These are phyloP conservation scores for Plectranthus barbatus DNA, from an alignment of 257 asterid genomes.

Conservation along the genomic window DNA sequence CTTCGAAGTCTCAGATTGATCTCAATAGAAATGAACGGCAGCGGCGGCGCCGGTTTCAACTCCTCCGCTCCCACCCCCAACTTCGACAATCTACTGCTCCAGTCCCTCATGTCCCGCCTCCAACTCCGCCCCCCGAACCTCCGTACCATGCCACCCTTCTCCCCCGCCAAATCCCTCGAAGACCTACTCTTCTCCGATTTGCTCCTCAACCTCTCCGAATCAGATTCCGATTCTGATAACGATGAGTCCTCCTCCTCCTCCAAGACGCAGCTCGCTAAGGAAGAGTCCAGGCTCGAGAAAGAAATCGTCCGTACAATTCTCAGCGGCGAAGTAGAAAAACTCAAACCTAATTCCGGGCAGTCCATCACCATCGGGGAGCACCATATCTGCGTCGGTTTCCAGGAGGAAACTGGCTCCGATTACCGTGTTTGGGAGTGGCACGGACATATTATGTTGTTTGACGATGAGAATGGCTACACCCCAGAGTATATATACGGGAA, in stretches of 20 bases:
- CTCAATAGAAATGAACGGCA: constrained; percentile 24
- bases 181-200: constrained; percentile 74
- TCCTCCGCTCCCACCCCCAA: constrained; percentile 49
- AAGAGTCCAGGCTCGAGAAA: constrained; percentile 79
- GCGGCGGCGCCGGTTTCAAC: constrained; percentile 34
- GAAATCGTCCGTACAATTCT: constrained; percentile 67
- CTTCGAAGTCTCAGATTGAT: constrained; percentile 1
- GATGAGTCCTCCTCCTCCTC: constrained; percentile 36
- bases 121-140: constrained; percentile 43
- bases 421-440: constrained; percentile 99
- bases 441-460: constrained; percentile 85
- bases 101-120: constrained; percentile 76
- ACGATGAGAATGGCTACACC: constrained; percentile 80
- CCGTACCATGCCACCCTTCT: constrained; percentile 32
- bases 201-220: constrained; percentile 42
- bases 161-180: constrained; percentile 52
- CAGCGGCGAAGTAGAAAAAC: constrained; percentile 45
- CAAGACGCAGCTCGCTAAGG: constrained; percentile 64
- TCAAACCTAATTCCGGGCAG: constrained; percentile 93
- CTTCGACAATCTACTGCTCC: constrained; percentile 85
- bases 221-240: constrained; percentile 41
- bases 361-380: constrained; percentile 80
- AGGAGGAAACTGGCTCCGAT: constrained; percentile 66
- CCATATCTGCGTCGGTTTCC: constrained; percentile 87
- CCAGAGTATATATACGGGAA: constrained; percentile 95